Conservation (phyloP, 129 eudicot genomes). For the Helianthus annuus region HanXRQr2.0-SUNRISE NC_035445.2:160589849-160590348, state of each 20-base stretch:
- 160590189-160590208: neutral
- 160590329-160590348: neutral
- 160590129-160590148: conserved; percentile 10
- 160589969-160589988: conserved; percentile 2
- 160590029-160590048: neutral
- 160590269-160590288: conserved; percentile 4
- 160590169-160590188: conserved; percentile 10
- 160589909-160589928: neutral
- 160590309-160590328: conserved; percentile 18
- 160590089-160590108: conserved; percentile 9
- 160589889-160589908: conserved; percentile 23
- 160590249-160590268: conserved; percentile 7
- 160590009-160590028: conserved; percentile 12
- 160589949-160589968: conserved; percentile 16
- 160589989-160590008: conserved; percentile 4
- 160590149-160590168: conserved; percentile 3
- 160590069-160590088: conserved; percentile 3
- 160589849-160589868: conserved; percentile 20
- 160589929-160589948: conserved; percentile 9
- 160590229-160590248: neutral
- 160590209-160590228: neutral
- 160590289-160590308: neutral
- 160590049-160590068: conserved; percentile 10
- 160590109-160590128: neutral
- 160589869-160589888: neutral